phyloP scores from a whole-genome alignment of 2,329 filamentous ascomycete species.

The Colletotrichum sp. region DNA sequence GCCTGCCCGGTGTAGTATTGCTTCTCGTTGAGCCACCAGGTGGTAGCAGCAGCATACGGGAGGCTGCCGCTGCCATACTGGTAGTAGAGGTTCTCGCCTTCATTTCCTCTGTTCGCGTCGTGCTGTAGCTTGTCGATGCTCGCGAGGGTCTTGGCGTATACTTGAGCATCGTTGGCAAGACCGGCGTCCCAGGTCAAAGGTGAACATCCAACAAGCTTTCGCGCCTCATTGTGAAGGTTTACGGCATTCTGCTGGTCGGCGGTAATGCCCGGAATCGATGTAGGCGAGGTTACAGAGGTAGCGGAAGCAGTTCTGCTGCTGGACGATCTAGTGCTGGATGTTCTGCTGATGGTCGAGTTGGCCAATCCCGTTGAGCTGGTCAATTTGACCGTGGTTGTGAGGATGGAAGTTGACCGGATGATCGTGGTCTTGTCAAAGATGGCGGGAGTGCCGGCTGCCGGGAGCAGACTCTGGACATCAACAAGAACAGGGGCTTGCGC shows the following conservation, averaged over 20 bases:
- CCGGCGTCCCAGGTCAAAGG: background rate
- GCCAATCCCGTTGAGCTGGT: background rate
- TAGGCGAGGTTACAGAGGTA: background rate
- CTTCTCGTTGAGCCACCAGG: slow-evolving; percentile 1
- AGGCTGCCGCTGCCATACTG: background rate
- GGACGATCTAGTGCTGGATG: background rate
- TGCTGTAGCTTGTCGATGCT: background rate
- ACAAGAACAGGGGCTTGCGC: background rate
- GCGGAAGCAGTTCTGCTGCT: background rate
- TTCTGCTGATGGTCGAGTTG: background rate
- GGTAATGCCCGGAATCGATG: background rate
- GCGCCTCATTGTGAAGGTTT: background rate
- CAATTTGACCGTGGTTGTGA: background rate
- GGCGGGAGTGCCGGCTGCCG: background rate
- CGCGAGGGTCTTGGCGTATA: background rate
- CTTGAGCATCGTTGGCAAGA: background rate
- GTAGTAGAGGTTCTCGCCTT: slow-evolving; percentile 3
- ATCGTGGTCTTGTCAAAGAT: background rate
- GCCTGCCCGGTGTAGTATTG: background rate
- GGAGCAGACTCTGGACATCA: background rate
- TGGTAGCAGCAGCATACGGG: background rate
- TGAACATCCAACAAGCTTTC: background rate
- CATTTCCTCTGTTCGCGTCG: background rate
- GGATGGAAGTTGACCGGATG: background rate
- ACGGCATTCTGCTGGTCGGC: background rate